Base-by-base conservation (phyloP, 2,329 filamentous ascomycete species). In the Botrytis fabae region DNA sequence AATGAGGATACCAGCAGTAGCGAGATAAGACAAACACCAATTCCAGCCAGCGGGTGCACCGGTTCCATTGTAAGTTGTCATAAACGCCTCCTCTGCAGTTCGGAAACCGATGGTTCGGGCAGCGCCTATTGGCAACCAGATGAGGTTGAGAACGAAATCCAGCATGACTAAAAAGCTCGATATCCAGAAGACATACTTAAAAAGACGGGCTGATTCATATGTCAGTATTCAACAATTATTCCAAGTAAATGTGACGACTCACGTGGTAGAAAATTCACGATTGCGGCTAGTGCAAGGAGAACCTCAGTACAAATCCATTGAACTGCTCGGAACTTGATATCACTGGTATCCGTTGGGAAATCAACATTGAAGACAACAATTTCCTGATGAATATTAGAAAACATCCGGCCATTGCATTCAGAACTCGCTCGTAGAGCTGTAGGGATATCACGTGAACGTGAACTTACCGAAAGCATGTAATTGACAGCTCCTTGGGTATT, bases 1-100 rank as follows among this genome's bases (percentile, higher is more conserved):
- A 60, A 75, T 71, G 2, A 75, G 73, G 20, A 71, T 73, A 69
- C 73, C 69, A 22, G 74, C 74, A n/a, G 71, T 71, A 42, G 71
- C 69, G 38, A 73, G 71, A 51, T 71, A 75, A 6, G 74, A 75
- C 28, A 75, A 60, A 73, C 71, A 71, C 74, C 74, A 75, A 72
- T 75, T 75, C 62, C 71, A 71, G 1, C 74, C 70, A 25, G 73
- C 44, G n/a, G 65, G 35, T 35, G 74, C 71, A 40, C 69, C 73
- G 4, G 65, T 71, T 59, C 74, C 74, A 42, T 75, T 75, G 66
- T 75, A 75, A n/a, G 73, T 75, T 40, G 74, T 73, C 51, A 71
- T 64, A 40, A 75, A 75, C 22, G 71, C 74, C 25, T 73, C 71
- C 25, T 73, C 61, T n/a, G 74, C 70, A 25, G 74, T 46, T 22